A percentile compares a stretch with the other conserved stretches of the same genome.
phyloP scores from a whole-genome alignment of 2,329 filamentous ascomycete species.

The Colletotrichum agaves region DNA sequence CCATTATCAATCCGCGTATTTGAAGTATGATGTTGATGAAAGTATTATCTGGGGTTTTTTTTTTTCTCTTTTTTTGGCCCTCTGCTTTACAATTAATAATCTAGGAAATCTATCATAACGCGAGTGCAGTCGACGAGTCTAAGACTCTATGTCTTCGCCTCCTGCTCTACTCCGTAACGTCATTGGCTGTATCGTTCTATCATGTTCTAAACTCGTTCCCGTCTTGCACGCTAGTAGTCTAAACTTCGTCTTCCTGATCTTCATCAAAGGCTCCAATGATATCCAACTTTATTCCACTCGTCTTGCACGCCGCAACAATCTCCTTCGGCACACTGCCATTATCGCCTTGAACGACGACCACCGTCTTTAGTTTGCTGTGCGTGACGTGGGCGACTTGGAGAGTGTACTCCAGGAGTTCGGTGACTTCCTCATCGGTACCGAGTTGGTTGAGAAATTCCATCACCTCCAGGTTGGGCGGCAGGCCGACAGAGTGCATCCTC shows the following conservation, averaged over 20 bases:
- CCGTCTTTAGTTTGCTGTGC: constrained; percentile 46
- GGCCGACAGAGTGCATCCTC: constrained; percentile 57
- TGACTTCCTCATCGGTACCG: constrained; percentile 59
- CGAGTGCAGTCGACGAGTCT: constrained; percentile 1
- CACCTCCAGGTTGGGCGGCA: constrained; percentile 57
- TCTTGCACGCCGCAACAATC: constrained; percentile 49
- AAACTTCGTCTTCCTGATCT: constrained; percentile 9
- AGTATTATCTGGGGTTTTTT: too few relatives aligned
- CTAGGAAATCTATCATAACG: constrained; percentile 1
- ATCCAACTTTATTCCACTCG: constrained; percentile 46
- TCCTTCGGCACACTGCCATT: constrained; percentile 46
- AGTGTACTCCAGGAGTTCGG: constrained; percentile 55
- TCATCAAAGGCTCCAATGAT: constrained; percentile 45
- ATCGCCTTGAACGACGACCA: constrained; percentile 51
- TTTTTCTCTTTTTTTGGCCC: too few relatives aligned
- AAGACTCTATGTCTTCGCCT: not conserved
- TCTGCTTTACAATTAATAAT: not conserved
- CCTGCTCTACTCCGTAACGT: not conserved
- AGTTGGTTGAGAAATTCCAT: constrained; percentile 59
- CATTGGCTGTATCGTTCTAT: not conserved
- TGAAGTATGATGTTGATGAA: too few relatives aligned
- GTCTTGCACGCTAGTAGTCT: not conserved
- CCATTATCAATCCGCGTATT: too few relatives aligned
- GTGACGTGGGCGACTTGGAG: constrained; percentile 49
- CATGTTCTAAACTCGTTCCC: not conserved